Evolutionary conservation across 768 basidiomycete genomes (phyloP), one percentile per base, ranked within the genome.

Genomic region (Lactarius tabidus): DNA sequence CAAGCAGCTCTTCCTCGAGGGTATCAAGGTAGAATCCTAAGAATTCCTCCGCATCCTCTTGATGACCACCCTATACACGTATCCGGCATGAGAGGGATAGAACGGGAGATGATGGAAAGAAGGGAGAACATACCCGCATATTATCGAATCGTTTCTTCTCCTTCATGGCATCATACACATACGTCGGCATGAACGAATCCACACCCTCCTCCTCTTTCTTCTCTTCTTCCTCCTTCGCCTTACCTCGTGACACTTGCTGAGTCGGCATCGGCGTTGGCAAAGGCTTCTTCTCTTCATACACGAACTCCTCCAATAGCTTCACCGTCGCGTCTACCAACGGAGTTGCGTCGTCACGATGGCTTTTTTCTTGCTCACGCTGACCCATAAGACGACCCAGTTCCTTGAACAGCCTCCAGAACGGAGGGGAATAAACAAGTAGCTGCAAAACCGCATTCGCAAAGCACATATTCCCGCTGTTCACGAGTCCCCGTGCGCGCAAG

Each of bases 41-140:
- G 75, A 97, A 98, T 76, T 99, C 96, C 75, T 99, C 95, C 12
- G 95, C 96, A 64, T 99, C 96, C 74, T 99, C 96, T 77, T 99
- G 96, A 64, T 94, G 91, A 0, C 95, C 95, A 41, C 91, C 86
- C 85, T 93, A 69, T 6, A 35, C 35, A 35, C 55, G 36, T 67
- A 61, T 41, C 71, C 59, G 36, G 63, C 38, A 29, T 28, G 29
- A 39, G 61, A 2, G 9, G 10, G 20, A n/a, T 35, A 31, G 4
- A 17, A 54, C 0, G 12, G 3, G 20, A 53, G 7, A 7, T 18
- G 5, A n/a, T 14, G 1, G 23, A 14, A 18, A 6, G 8, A 31
- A 12, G 9, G 3, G 17, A 41, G 1, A 2, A 82, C 87, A 70
- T 68, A 93, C 91, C 76, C 90, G 79, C 95, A 98, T 98, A 54